Evolutionary conservation across 805 yeast species (phyloP).

Genomic region (Wickerhamomyces rabaulensis): DNA sequence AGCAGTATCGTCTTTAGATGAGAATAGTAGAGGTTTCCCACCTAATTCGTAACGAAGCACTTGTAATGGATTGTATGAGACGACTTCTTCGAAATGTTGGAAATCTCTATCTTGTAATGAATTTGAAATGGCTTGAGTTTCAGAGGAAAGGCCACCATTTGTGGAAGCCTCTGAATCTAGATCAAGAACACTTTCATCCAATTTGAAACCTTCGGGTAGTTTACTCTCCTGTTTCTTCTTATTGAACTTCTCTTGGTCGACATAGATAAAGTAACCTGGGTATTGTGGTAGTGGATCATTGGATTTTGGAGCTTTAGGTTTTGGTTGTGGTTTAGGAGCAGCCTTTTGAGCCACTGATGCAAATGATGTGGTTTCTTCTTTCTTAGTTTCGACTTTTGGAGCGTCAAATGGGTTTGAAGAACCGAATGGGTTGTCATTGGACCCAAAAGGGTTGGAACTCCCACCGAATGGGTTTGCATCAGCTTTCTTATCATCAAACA

Average conservation of each 20-base stretch:
- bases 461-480: conserved; percentile 36
- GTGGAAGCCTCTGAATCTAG: conserved; percentile 32
- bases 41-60: conserved; percentile 80
- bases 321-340: conserved; percentile 14
- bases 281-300: conserved; percentile 39
- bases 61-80: conserved; percentile 81
- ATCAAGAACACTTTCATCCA: conserved; percentile 46
- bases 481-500: conserved; percentile 20
- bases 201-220: conserved; percentile 47
- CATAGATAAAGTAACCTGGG: conserved; percentile 64
- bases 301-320: conserved; percentile 18
- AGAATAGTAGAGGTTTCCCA: conserved; percentile 73
- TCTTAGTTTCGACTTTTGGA: conserved; percentile 1
- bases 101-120: conserved; percentile 61
- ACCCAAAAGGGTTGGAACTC: conserved; percentile 20
- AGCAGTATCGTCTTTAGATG: conserved; percentile 49
- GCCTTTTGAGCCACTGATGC: conserved; percentile 30
- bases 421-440: conserved; percentile 13
- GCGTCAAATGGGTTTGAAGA: conserved; percentile 6
- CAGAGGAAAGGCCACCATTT: conserved; percentile 29
- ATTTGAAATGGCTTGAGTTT: conserved; percentile 43
- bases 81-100: conserved; percentile 68
- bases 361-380: conserved; percentile 15
- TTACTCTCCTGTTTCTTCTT: conserved; percentile 39
- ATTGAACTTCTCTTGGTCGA: conserved; percentile 65